Percentiles rank a stretch among this genome's conserved stretches.
Conservation (phyloP, 768 basidiomycete genomes). For the Termitomyces sp. region DNA sequence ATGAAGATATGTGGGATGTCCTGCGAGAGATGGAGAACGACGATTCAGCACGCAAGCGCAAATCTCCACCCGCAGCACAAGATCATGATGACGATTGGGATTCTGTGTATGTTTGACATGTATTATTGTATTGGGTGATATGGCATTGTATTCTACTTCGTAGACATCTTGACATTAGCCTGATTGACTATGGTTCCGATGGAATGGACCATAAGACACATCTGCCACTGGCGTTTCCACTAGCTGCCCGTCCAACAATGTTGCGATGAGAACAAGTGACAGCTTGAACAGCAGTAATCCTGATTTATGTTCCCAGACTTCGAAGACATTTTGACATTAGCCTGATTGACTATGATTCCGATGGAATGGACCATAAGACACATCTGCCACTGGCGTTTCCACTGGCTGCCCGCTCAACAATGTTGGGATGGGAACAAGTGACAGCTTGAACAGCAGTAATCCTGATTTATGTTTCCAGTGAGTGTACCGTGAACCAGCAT, state of each 20-base stretch:
- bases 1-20: constrained; percentile 74
- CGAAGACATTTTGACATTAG: not conserved
- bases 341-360: constrained; percentile 10
- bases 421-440: constrained; percentile 76
- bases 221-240: constrained; percentile 73
- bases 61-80: constrained; percentile 1
- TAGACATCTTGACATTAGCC: not conserved
- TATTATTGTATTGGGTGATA: not conserved
- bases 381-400: constrained; percentile 80
- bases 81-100: constrained; percentile 48
- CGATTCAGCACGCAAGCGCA: not conserved
- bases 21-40: constrained; percentile 46
- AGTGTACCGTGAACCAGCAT: not conserved
- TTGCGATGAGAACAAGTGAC: constrained; percentile 85
- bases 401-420: constrained; percentile 68
- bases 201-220: constrained; percentile 77
- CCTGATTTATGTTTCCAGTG: constrained; percentile 32
- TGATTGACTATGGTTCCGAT: constrained; percentile 17
- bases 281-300: constrained; percentile 81
- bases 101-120: constrained; percentile 51
- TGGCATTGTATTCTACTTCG: not conserved
- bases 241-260: constrained; percentile 66
- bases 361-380: constrained; percentile 69
- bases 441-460: constrained; percentile 86
- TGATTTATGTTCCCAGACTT: constrained; percentile 20